Percentiles rank a stretch among this genome's conserved stretches.
These are phyloP conservation scores for Pogostemon cablin DNA, from an alignment of 257 asterid species.

Conservation along the genomic window DNA sequence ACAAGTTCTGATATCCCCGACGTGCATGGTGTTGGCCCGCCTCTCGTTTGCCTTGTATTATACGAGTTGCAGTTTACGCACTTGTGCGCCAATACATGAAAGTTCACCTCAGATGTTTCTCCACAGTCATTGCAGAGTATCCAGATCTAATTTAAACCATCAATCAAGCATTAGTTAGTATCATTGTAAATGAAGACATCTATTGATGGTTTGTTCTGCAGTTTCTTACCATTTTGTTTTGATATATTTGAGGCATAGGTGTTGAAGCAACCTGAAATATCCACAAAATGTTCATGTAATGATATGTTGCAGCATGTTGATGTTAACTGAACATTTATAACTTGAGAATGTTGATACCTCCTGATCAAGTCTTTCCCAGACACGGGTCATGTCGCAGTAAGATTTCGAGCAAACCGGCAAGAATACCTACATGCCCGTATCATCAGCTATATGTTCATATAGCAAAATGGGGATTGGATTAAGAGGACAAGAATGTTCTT, in stretches of 20 bases:
- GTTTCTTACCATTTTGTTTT: constrained; percentile 56
- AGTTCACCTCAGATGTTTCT: constrained; percentile 58
- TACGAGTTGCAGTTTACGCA: constrained; percentile 67
- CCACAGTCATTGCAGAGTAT: constrained; percentile 80
- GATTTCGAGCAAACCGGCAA: constrained; percentile 72
- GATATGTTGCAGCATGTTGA: neutral
- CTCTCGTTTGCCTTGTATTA: constrained; percentile 67
- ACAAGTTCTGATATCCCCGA: constrained; percentile 38
- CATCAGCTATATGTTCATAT: neutral
- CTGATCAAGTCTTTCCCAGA: constrained; percentile 63
- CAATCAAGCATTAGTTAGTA: neutral
- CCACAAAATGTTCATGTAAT: neutral
- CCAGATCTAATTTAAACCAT: constrained; percentile 50
- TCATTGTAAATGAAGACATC: constrained; percentile 25
- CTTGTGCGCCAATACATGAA: constrained; percentile 57
- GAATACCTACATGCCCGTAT: constrained; percentile 50
- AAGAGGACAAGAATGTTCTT: constrained; percentile 23
- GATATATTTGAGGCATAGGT: constrained; percentile 62
- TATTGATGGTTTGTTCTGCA: neutral
- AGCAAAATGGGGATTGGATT: neutral
- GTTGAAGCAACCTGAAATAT: constrained; percentile 56
- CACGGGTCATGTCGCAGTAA: constrained; percentile 60
- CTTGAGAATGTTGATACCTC: constrained; percentile 43
- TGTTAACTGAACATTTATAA: neutral
- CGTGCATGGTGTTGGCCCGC: constrained; percentile 45